Evolutionary conservation across 805 yeast species (phyloP).

Genomic region (Candida sonorensis): DNA sequence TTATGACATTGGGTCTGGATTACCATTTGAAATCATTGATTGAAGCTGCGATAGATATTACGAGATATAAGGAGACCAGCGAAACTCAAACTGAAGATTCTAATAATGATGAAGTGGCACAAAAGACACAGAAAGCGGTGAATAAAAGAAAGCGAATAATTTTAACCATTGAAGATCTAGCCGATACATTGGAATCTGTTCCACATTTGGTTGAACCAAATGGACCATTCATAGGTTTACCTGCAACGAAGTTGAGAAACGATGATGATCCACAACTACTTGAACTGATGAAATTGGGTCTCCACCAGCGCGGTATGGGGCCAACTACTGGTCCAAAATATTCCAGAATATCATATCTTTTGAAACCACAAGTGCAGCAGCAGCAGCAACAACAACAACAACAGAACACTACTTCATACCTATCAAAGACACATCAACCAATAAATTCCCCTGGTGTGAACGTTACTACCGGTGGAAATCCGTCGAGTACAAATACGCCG

Average conservation of each 20-base stretch:
- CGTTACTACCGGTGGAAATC: background rate
- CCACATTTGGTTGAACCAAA: slow-evolving; percentile 67
- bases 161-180: slow-evolving; percentile 59
- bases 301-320: slow-evolving; percentile 1
- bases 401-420: background rate
- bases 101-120: slow-evolving; percentile 3
- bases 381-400: background rate
- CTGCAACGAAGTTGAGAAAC: slow-evolving; percentile 44
- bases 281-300: slow-evolving; percentile 8
- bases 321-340: slow-evolving; percentile 11
- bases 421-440: background rate
- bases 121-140: background rate
- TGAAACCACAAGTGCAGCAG: slow-evolving; percentile 15
- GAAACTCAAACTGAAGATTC: slow-evolving; percentile 21
- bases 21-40: slow-evolving; percentile 67
- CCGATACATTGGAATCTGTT: slow-evolving; percentile 53
- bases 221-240: slow-evolving; percentile 50
- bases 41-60: slow-evolving; percentile 68
- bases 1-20: slow-evolving; percentile 76
- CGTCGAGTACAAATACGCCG: too few relatives aligned
- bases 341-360: slow-evolving; percentile 23
- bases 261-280: slow-evolving; percentile 39
- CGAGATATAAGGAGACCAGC: slow-evolving; percentile 50
- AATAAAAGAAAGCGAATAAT: slow-evolving; percentile 27
- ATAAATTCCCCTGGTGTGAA: too few relatives aligned